phyloP scores from a whole-genome alignment of 2,329 filamentous ascomycete genomes.

The Daldinia sp. region DNA sequence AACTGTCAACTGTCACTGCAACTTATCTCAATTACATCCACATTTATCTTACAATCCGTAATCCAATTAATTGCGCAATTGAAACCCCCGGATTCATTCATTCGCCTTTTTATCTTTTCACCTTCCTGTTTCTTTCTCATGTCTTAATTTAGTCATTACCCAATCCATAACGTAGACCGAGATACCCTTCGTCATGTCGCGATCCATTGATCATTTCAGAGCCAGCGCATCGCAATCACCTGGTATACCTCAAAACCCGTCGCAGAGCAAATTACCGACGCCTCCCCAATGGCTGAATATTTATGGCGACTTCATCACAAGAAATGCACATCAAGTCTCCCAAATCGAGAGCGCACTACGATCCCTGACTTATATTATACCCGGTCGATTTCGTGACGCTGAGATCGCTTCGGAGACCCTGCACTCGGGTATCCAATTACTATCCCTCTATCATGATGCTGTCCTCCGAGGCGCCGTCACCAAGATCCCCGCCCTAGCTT shows the following conservation, averaged over 20 bases:
- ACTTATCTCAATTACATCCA: not conserved
- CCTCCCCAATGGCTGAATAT: slow-evolving; percentile 72
- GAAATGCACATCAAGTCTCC: slow-evolving; percentile 91
- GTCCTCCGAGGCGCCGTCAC: slow-evolving; percentile 75
- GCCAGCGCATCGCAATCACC: slow-evolving; percentile 36
- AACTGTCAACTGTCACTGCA: not conserved
- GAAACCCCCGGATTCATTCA: slow-evolving; percentile 2
- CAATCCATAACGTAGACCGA: not conserved
- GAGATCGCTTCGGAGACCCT: slow-evolving; percentile 94
- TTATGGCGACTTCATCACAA: slow-evolving; percentile 92
- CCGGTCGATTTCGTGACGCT: slow-evolving; percentile 88
- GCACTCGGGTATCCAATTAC: slow-evolving; percentile 86
- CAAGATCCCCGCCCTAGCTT: slow-evolving; percentile 64
- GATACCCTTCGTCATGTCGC: slow-evolving; percentile 31
- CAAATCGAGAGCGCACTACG: slow-evolving; percentile 94
- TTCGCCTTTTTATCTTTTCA: not conserved
- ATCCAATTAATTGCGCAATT: slow-evolving; percentile 6
- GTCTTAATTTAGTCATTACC: not conserved
- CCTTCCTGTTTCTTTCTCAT: not conserved
- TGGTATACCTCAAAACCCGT: slow-evolving; percentile 38
- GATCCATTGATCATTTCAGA: slow-evolving; percentile 35
- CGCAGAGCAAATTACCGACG: slow-evolving; percentile 61
- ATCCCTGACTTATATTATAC: slow-evolving; percentile 94
- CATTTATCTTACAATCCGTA: too few relatives aligned
- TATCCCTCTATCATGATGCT: slow-evolving; percentile 92